A percentile compares a stretch with the other conserved stretches of the same genome.
phyloP scores from a whole-genome alignment of 2,329 filamentous ascomycete genomes.

The Epicoccum sorghinum region DNA sequence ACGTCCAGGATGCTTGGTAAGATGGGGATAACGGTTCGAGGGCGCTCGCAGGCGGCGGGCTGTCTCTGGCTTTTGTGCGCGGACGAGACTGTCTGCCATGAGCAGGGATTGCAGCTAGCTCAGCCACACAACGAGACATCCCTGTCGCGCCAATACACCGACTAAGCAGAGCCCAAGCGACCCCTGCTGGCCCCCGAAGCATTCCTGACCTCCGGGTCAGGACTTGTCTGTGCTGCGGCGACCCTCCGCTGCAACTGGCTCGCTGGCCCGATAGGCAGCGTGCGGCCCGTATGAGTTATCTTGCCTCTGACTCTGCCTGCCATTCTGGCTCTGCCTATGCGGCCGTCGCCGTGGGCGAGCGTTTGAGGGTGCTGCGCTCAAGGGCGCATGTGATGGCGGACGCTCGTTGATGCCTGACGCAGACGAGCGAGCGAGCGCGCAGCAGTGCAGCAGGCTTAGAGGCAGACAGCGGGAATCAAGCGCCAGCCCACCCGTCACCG shows the following conservation, averaged over 20 bases:
- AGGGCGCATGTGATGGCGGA: background rate
- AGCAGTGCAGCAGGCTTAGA: constrained; percentile 10
- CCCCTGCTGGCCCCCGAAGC: constrained; percentile 19
- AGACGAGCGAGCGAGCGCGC: background rate
- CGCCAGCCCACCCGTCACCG: constrained; percentile 11
- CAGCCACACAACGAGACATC: background rate
- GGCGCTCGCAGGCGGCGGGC: constrained; percentile 26
- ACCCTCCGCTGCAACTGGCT: background rate
- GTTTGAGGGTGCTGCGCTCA: background rate
- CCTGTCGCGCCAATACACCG: constrained; percentile 22
- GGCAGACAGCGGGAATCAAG: constrained; percentile 8
- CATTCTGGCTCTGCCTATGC: background rate
- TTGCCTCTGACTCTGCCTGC: background rate
- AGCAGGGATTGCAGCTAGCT: constrained; percentile 12
- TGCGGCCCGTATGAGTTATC: constrained; percentile 5
- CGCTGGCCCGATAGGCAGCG: background rate
- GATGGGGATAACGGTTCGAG: constrained; percentile 22
- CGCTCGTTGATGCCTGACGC: constrained; percentile 23
- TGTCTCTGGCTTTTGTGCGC: constrained; percentile 28
- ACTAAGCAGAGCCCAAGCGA: constrained; percentile 21
- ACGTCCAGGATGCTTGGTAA: constrained; percentile 40
- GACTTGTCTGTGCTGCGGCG: constrained; percentile 21
- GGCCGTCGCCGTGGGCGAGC: background rate
- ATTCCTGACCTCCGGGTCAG: constrained; percentile 38
- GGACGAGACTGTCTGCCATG: constrained; percentile 23